Percentiles rank a stretch among this genome's conserved stretches.
Evolutionary conservation across 257 asterid genomes (phyloP).

Genomic region (Phtheirospermum japonicum): DNA sequence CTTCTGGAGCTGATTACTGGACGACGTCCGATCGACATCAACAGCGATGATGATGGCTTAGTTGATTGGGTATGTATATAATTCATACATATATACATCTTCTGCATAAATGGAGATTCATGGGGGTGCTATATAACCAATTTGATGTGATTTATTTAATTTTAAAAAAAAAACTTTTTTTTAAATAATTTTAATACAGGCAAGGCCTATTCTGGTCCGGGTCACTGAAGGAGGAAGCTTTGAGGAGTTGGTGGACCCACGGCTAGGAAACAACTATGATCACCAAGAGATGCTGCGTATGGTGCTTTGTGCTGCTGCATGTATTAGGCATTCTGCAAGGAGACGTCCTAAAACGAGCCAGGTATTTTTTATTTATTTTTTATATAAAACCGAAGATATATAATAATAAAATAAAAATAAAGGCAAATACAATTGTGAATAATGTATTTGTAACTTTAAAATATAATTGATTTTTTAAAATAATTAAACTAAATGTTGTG

Average conservation of each 20-base stretch:
- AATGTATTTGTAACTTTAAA: too few species aligned
- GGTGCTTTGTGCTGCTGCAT: conserved; percentile 75
- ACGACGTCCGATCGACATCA: conserved; percentile 57
- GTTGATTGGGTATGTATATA: conserved; percentile 68
- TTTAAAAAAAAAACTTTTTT: background rate
- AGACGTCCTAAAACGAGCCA: conserved; percentile 92
- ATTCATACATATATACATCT: background rate
- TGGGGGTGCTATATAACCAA: too few species aligned
- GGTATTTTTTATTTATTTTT: conserved; percentile 47
- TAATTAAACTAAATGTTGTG: too few species aligned
- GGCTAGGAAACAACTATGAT: conserved; percentile 54
- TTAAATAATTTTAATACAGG: conserved; percentile 34
- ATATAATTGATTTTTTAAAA: too few species aligned
- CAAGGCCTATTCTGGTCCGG: conserved; percentile 57
- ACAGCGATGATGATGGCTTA: conserved; percentile 60
- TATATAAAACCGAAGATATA: too few species aligned
- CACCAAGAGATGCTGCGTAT: conserved; percentile 65
- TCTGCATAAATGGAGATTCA: too few species aligned
- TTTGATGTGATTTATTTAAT: background rate
- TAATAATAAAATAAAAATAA: too few species aligned
- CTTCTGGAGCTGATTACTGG: conserved; percentile 84
- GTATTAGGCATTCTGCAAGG: conserved; percentile 73
- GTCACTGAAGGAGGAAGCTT: conserved; percentile 57
- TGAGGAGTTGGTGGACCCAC: conserved; percentile 70
- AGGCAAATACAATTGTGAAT: too few species aligned